A percentile compares a stretch with the other conserved stretches of the same genome.
phyloP scores from a whole-genome alignment of 2,329 filamentous ascomycete genomes.

The Byssochlamys sp. region DNA sequence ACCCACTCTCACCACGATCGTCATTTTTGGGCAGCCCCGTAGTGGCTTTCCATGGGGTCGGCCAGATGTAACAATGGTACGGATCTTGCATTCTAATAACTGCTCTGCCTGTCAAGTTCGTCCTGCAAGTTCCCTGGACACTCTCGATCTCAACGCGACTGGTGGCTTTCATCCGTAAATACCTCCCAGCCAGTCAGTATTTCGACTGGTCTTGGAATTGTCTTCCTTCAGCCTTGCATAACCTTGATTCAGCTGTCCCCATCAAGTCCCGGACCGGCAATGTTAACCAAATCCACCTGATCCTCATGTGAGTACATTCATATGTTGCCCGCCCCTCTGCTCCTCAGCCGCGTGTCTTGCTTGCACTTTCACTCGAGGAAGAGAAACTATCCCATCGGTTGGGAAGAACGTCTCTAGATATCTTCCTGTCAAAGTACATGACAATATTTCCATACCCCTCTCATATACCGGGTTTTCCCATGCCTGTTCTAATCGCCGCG shows the following conservation, averaged over 20 bases:
- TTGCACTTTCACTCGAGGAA: not conserved
- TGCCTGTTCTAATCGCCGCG: not conserved
- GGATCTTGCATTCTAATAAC: slow-evolving; percentile 2
- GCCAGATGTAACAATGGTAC: slow-evolving; percentile 12
- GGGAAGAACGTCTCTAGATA: not conserved
- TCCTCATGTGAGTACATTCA: slow-evolving; percentile 11
- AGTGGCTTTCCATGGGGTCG: slow-evolving; percentile 11
- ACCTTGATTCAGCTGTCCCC: slow-evolving; percentile 19
- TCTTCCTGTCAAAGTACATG: not conserved
- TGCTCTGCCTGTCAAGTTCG: slow-evolving; percentile 1
- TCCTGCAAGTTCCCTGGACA: slow-evolving; percentile 4
- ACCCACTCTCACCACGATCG: slow-evolving; percentile 17
- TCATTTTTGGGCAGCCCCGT: slow-evolving; percentile 11
- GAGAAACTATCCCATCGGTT: not conserved
- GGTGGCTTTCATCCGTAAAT: not conserved
- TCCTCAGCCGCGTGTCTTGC: not conserved
- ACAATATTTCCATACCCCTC: not conserved
- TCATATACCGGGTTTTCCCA: not conserved
- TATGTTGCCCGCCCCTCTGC: not conserved
- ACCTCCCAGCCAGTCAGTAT: slow-evolving; percentile 4
- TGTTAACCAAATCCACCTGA: slow-evolving; percentile 14
- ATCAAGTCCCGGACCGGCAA: slow-evolving; percentile 17
- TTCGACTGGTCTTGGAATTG: not conserved
- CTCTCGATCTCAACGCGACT: not conserved
- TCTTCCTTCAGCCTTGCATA: slow-evolving; percentile 15